Conservation (phyloP, 2,329 filamentous ascomycete species). For the Botrytis galanthina region DNA sequence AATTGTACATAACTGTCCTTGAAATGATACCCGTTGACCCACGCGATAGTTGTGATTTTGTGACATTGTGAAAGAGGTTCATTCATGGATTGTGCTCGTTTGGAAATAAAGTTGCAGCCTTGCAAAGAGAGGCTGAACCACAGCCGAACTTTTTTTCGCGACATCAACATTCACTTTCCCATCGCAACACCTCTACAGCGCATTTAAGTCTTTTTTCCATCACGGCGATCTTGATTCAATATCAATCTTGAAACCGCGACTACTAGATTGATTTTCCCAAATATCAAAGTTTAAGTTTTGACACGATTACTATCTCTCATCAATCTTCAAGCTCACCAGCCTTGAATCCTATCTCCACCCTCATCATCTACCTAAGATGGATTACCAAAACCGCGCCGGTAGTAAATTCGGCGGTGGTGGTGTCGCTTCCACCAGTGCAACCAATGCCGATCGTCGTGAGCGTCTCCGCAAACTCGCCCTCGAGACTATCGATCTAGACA, state of each 20-base stretch:
- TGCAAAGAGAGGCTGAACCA: conserved; percentile 31
- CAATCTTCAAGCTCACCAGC: conserved; percentile 2
- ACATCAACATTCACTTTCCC: conserved; percentile 18
- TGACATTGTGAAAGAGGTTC: conserved; percentile 29
- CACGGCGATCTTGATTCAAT: background rate
- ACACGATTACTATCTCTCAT: background rate
- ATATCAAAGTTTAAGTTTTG: background rate
- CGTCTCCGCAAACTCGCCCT: conserved; percentile 96
- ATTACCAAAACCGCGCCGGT: conserved; percentile 87
- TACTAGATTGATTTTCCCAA: background rate
- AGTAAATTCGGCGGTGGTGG: conserved; percentile 98
- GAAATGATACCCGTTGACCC: conserved; percentile 78
- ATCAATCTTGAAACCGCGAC: background rate
- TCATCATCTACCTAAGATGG: conserved; percentile 48
- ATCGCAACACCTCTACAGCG: background rate
- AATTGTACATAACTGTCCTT: conserved; percentile 75
- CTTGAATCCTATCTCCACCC: background rate
- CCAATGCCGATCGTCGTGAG: conserved; percentile 95
- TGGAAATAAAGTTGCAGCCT: conserved; percentile 20
- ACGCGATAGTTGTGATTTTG: conserved; percentile 42
- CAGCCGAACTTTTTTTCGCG: conserved; percentile 26
- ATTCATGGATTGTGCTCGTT: conserved; percentile 19
- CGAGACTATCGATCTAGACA: conserved; percentile 98
- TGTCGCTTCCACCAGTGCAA: conserved; percentile 88
- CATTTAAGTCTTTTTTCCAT: background rate